These are phyloP conservation scores for Solanum paucissectum DNA, from an alignment of 257 asterid genomes.

Conservation along the genomic window DNA sequence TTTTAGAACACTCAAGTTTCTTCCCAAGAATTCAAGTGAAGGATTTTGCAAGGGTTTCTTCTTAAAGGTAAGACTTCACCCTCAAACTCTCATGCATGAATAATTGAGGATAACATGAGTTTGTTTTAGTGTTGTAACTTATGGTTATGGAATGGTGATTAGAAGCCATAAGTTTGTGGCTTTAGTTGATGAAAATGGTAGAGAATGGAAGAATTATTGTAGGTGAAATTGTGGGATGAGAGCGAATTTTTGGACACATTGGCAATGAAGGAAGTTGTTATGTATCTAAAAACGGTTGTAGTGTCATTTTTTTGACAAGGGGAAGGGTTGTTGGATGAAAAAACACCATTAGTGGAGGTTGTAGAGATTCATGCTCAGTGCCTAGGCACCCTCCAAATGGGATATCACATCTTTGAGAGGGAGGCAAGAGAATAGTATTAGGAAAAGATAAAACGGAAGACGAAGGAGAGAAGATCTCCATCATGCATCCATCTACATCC, in stretches of 20 bases:
- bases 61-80: neutral
- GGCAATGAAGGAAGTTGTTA: neutral
- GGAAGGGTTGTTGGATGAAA: neutral
- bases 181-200: neutral
- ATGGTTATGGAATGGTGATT: neutral
- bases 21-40: neutral
- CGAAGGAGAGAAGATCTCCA: neutral
- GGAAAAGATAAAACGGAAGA: neutral
- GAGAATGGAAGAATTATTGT: neutral
- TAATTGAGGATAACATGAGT: neutral
- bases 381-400: neutral
- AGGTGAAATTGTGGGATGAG: neutral
- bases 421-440: neutral
- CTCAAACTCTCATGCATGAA: neutral
- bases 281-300: neutral
- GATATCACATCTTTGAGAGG: neutral
- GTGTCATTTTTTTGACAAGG: neutral
- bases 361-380: neutral
- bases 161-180: neutral
- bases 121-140: neutral
- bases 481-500: neutral
- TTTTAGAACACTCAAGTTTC: neutral
- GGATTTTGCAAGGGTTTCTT: neutral
- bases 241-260: neutral
- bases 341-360: neutral